A percentile compares a stretch with the other conserved stretches of the same genome.
Evolutionary conservation across 1,284 basidiomycete genomes (phyloP).

Genomic region (Austroboletus rostrupii): DNA sequence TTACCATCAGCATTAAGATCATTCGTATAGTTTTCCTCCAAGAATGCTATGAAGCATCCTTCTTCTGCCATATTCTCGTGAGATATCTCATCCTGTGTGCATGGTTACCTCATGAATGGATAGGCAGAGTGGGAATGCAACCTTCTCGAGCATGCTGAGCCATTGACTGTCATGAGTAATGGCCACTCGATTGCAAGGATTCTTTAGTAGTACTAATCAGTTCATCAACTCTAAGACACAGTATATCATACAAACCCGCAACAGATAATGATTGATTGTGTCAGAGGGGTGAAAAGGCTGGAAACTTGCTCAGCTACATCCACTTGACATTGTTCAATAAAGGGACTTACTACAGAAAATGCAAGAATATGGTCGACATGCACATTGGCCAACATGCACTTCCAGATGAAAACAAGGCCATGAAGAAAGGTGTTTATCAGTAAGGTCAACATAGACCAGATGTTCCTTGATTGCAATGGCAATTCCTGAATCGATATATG

Average conservation of each 20-base stretch:
- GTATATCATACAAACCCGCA: neutral
- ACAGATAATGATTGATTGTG: slow-evolving; percentile 2
- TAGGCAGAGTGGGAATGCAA: neutral
- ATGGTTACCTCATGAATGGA: neutral
- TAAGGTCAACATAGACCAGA: neutral
- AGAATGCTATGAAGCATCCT: neutral
- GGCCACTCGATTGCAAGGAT: neutral
- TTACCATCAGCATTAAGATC: neutral
- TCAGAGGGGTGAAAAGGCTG: slow-evolving; percentile 1
- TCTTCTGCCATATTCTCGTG: neutral
- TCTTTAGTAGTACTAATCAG: neutral
- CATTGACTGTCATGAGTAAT: neutral
- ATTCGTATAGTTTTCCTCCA: neutral
- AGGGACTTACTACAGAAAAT: neutral
- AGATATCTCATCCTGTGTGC: neutral
- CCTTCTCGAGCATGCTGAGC: neutral
- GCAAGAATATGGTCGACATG: neutral
- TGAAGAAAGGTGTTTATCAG: too few species aligned
- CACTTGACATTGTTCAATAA: neutral
- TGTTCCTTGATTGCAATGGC: neutral
- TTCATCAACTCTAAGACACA: neutral
- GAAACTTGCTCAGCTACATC: neutral
- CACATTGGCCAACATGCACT: neutral
- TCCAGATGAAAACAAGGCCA: too few species aligned
- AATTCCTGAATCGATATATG: neutral